Evolutionary conservation across 2,329 filamentous ascomycete genomes (phyloP), one percentile per base, ranked within the genome.

Genomic region (Sphaerostilbella broomeana): DNA sequence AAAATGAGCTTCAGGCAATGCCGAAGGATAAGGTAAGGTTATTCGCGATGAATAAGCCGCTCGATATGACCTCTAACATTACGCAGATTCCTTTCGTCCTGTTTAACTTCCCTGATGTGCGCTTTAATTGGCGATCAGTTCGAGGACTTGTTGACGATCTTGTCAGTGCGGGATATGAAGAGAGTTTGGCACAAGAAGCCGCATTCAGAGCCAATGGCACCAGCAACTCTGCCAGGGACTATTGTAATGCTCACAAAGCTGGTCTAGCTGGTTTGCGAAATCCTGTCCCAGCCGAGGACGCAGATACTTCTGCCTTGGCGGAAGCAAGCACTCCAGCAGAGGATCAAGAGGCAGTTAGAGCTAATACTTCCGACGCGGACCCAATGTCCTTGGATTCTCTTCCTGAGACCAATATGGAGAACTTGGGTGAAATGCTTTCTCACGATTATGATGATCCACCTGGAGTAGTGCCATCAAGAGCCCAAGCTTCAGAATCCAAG

Each of bases 171-270:
- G 56, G 53, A 1, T 61, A 59, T 31, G 69, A 79, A 15, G 65
- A 73, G 29, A 75, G 77, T 10, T 68, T 95, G 37, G 82, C 75
- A 6, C 72, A 75, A 21, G 90, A 97, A 61, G 88, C 86, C 20
- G 65, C 92, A 0, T 95, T 86, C 58, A 79, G 90, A 39, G 86
- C 86, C 52, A 84, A 86, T 53, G 86, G 86, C 40, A 73, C 74
- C 38, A 52, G 62, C 4, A 58, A 65, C 3, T 64, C 69, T 18
- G 79, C 86, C 6, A 67, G 70, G 22, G 84, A 92, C 40, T 97
- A 97, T 57, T 92, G 85, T 55, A 69, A 68, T 40, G 76, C 79
- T 11, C 76, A 84, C 44, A 65, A 61, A 32, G 67, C 71, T 40
- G 70, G 77, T 29, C 60, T 74, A 37, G 70, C 74, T 38, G 76